Evolutionary conservation across 1,284 basidiomycete genomes (phyloP).

Genomic region (Grifola frondosa): DNA sequence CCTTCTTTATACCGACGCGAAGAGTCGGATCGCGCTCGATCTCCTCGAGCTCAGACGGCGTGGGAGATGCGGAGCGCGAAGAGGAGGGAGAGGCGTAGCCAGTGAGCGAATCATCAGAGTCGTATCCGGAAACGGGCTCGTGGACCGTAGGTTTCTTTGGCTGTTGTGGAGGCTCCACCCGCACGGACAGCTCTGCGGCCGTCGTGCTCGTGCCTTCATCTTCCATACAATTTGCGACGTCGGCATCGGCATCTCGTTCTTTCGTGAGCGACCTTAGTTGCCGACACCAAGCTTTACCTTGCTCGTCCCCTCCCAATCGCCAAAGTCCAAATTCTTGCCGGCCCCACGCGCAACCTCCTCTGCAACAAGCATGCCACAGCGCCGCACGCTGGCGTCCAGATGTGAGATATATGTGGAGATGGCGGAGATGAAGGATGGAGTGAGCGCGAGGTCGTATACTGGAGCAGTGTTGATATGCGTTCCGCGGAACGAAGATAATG

Average conservation of each 20-base stretch:
- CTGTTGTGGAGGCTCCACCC: background rate
- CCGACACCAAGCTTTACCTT: slow-evolving; percentile 68
- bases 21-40: slow-evolving; percentile 85
- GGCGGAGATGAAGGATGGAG: slow-evolving; percentile 67
- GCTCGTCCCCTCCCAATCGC: slow-evolving; percentile 77
- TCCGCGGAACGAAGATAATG: slow-evolving; percentile 57
- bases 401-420: slow-evolving; percentile 81
- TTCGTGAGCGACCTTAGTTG: slow-evolving; percentile 52
- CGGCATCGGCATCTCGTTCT: slow-evolving; percentile 50
- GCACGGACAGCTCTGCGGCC: slow-evolving; percentile 4
- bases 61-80: slow-evolving; percentile 78
- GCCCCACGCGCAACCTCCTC: slow-evolving; percentile 69
- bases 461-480: slow-evolving; percentile 39
- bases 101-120: slow-evolving; percentile 81
- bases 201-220: background rate
- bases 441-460: slow-evolving; percentile 46
- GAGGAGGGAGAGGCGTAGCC: slow-evolving; percentile 70
- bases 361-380: slow-evolving; percentile 93
- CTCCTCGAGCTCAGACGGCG: slow-evolving; percentile 75
- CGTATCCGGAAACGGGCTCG: slow-evolving; percentile 42
- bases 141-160: slow-evolving; percentile 11
- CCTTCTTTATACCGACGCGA: slow-evolving; percentile 61
- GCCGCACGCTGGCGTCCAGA: slow-evolving; percentile 72
- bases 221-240: slow-evolving; percentile 13
- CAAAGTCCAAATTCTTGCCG: slow-evolving; percentile 75